Evolutionary conservation across 2,329 filamentous ascomycete species (phyloP), one percentile per base, ranked within the genome.

Genomic region (Emmonsiellopsis sp.): DNA sequence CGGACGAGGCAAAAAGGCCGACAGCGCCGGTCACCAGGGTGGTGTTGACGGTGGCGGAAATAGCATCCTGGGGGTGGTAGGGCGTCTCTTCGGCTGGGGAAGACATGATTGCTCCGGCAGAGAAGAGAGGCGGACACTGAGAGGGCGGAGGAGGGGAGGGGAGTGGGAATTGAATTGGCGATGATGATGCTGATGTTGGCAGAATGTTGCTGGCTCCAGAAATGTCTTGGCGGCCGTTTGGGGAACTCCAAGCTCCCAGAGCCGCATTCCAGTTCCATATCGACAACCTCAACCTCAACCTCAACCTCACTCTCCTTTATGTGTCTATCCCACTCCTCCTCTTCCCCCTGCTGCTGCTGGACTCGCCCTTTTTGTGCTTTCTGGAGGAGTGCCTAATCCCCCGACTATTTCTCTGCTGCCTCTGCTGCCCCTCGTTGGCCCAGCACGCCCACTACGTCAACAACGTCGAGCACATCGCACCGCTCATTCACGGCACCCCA

Each of bases 1-100:
- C 79, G 53, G 87, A 85, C 50, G 89, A 86, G 56, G 86, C 69
- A 70, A 89, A 79, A 67, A 87, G 74, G 63, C 90, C 90, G 56
- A 80, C 80, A 55, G 76, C 74, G 65, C 83, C 83, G 57, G 85
- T 84, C 63, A 89, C 72, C 59, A 84, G 65, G 41, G 79, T 81
- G 57, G 83, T 82, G 68, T 81, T 83, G 67, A 85, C 73, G 50
- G 85, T 80, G 58, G 79, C 78, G 60, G 79, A 78, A 63, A 95
- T 72, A 61, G 89, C 84, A 79, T 95, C 87, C 70, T 84, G 82
- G 48, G 86, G 82, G 59, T 87, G 81, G 72, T 86, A 94, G 58
- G 67, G 60, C 56, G 73, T 70, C 56, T 79, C 74, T 62, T 74
- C 72, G 54, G 68, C 65, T 54, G 69, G 60, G 52, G 72, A 68